Conservation (phyloP, 306 rosid species). For the Fagus sylvatica region DNA sequence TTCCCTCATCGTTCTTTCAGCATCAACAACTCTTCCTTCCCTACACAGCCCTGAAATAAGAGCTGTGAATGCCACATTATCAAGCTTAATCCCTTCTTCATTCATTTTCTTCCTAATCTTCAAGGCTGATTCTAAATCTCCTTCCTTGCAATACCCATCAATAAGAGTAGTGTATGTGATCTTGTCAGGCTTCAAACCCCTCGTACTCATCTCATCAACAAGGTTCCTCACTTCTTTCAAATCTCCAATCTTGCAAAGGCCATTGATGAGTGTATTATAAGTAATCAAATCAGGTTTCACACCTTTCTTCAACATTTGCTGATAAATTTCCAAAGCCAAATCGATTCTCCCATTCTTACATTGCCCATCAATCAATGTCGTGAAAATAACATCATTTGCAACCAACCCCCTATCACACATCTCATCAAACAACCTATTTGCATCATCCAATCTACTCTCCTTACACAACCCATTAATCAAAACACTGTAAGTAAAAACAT, state of each 20-base stretch:
- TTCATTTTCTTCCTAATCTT: constrained; percentile 55
- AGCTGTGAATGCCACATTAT: constrained; percentile 68
- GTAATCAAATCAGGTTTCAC: constrained; percentile 70
- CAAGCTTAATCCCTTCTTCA: constrained; percentile 55
- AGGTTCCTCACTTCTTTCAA: constrained; percentile 62
- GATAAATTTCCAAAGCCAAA: constrained; percentile 58
- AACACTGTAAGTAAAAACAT: constrained; percentile 68
- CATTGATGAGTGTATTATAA: constrained; percentile 64
- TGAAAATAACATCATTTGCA: constrained; percentile 61
- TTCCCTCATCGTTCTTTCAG: constrained; percentile 58
- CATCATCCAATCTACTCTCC: constrained; percentile 57
- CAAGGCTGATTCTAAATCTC: constrained; percentile 61
- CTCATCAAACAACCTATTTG: constrained; percentile 61
- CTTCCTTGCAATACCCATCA: constrained; percentile 81
- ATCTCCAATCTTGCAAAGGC: constrained; percentile 74
- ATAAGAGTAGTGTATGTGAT: constrained; percentile 72
- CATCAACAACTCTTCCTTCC: constrained; percentile 62
- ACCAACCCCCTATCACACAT: constrained; percentile 62
- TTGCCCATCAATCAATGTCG: constrained; percentile 70
- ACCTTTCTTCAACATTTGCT: constrained; percentile 52
- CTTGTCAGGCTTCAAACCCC: constrained; percentile 65
- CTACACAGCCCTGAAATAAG: constrained; percentile 69
- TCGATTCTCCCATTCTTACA: constrained; percentile 59
- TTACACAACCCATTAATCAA: constrained; percentile 74
- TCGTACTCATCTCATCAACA: constrained; percentile 49